Evolutionary conservation across 495 filamentous ascomycete genomes (phyloP).

Genomic region (Penicillium dipodomyicola): DNA sequence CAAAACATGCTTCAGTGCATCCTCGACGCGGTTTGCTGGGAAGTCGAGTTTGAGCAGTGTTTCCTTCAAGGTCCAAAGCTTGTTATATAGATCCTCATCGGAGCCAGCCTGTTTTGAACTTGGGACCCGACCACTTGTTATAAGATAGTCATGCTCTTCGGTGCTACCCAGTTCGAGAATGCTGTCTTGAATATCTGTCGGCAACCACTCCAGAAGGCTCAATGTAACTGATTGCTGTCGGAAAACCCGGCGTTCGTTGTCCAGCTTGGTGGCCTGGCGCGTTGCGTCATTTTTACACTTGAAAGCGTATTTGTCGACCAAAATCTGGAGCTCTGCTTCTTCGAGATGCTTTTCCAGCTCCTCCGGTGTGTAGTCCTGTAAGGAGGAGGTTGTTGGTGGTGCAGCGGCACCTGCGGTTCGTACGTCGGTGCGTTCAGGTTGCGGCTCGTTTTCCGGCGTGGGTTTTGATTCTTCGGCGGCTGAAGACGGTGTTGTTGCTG

Average conservation of each 20-base stretch:
- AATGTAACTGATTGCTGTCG: conserved; percentile 69
- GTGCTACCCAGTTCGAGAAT: conserved; percentile 58
- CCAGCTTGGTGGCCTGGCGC: conserved; percentile 67
- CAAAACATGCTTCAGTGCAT: conserved; percentile 64
- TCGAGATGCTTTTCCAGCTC: conserved; percentile 83
- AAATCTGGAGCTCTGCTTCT: conserved; percentile 72
- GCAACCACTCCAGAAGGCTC: conserved; percentile 73
- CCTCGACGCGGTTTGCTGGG: conserved; percentile 56
- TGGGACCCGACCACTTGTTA: conserved; percentile 27
- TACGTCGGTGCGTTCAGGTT: conserved; percentile 25
- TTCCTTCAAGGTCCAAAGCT: conserved; percentile 77
- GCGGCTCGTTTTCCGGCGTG: conserved; percentile 44
- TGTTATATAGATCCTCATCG: conserved; percentile 71
- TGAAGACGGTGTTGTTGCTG: conserved; percentile 30
- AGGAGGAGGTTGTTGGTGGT: conserved; percentile 26
- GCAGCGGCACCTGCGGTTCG: conserved; percentile 20
- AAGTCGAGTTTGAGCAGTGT: conserved; percentile 68
- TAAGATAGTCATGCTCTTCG: conserved; percentile 39
- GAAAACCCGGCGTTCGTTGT: conserved; percentile 75
- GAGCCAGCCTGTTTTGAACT: conserved; percentile 34
- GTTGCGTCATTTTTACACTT: conserved; percentile 65
- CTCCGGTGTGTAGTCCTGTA: conserved; percentile 66
- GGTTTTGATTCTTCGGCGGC: conserved; percentile 38
- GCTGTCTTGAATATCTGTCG: conserved; percentile 71
- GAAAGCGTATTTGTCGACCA: conserved; percentile 75